Evolutionary conservation across 345 rosid genomes (phyloP).

Genomic region (sweet orange (Citrus sinensis)): DVS_A1.0 CM039167.1:23083001-23083500

Average conservation of each 20-base stretch:
- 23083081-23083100: conserved; percentile 10
- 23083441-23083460: conserved; percentile 11
- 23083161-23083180: conserved; percentile 2
- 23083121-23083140: background rate
- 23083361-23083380: conserved; percentile 10
- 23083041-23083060: conserved; percentile 1
- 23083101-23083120: background rate
- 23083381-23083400: background rate
- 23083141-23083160: conserved; percentile 8
- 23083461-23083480: background rate
- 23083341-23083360: background rate
- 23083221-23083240: conserved; percentile 6
- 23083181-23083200: conserved; percentile 6
- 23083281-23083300: background rate
- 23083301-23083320: conserved; percentile 14
- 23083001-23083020: background rate
- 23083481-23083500: background rate
- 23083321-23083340: background rate
- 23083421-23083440: background rate
- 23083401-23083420: too few species aligned
- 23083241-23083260: background rate
- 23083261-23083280: background rate
- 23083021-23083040: conserved; percentile 11
- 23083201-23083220: background rate
- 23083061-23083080: too few species aligned